Conservation (phyloP, 164 flowering plant species). For the Nymphaea colorata region DNA sequence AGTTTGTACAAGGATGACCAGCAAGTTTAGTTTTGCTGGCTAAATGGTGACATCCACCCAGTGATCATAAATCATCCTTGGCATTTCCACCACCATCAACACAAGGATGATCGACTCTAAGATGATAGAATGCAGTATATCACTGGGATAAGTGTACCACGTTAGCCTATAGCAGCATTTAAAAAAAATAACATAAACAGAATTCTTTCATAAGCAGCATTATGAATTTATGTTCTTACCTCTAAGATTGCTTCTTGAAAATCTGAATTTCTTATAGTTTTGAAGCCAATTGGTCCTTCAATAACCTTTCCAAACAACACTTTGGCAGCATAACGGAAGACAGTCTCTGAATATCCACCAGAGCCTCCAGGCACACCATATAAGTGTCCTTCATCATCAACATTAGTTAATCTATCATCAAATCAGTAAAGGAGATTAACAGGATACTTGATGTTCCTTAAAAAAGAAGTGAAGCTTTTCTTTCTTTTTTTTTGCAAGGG, state of each 20-base stretch:
- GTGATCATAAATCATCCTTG: no score
- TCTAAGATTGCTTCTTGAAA: constrained; percentile 72
- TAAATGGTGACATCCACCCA: no score
- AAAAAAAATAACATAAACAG: no score
- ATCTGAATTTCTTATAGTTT: constrained; percentile 68
- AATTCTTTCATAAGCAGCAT: no score
- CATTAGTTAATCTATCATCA: constrained; percentile 62
- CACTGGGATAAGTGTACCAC: no score
- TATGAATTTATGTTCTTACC: constrained; percentile 31
- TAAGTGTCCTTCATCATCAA: constrained; percentile 62
- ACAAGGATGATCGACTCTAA: no score
- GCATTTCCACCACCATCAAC: no score
- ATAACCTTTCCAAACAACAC: constrained; percentile 56
- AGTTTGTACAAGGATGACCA: no score
- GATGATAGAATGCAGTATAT: no score
- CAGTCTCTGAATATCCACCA: constrained; percentile 91
- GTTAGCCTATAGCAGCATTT: no score
- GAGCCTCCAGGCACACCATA: constrained; percentile 90
- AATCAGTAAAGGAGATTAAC: not conserved
- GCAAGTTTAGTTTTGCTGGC: no score
- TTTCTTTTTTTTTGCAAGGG: not conserved
- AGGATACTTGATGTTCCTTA: not conserved
- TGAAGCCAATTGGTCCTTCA: constrained; percentile 57
- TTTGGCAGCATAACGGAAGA: constrained; percentile 75
- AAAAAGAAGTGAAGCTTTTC: not conserved